Percentiles rank a stretch among this genome's conserved stretches.
These are phyloP conservation scores for Mycena metata DNA, from an alignment of 768 basidiomycete species.

Conservation along the genomic window DNA sequence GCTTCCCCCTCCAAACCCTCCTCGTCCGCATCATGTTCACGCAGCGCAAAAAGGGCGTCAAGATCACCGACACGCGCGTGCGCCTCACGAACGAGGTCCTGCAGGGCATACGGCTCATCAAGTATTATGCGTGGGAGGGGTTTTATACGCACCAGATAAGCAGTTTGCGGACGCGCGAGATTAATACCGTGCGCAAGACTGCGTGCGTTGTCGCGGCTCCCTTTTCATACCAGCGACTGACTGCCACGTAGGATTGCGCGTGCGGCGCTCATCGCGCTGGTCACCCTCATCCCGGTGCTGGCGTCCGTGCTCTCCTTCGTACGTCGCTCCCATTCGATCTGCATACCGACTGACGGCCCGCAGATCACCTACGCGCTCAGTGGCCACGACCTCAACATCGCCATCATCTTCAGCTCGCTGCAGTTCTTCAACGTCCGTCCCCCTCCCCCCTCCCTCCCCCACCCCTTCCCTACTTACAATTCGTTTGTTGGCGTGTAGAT, in stretches of 20 bases:
- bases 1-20: slow-evolving; percentile 70
- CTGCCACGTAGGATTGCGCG: slow-evolving; percentile 38
- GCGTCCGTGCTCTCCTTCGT: slow-evolving; percentile 59
- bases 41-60: slow-evolving; percentile 68
- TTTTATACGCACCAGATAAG: slow-evolving; percentile 62
- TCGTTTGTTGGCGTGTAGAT: slow-evolving; percentile 53
- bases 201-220: neutral
- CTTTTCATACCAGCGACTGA: neutral
- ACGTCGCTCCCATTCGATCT: slow-evolving; percentile 30
- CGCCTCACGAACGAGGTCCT: slow-evolving; percentile 76
- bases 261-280: slow-evolving; percentile 41
- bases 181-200: slow-evolving; percentile 51
- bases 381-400: slow-evolving; percentile 57
- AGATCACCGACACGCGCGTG: slow-evolving; percentile 77
- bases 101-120: slow-evolving; percentile 76
- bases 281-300: slow-evolving; percentile 55
- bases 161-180: slow-evolving; percentile 54
- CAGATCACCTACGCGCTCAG: slow-evolving; percentile 61
- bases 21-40: slow-evolving; percentile 66
- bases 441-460: neutral
- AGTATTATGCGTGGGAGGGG: slow-evolving; percentile 72
- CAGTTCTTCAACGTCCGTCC: slow-evolving; percentile 59
- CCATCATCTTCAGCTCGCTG: slow-evolving; percentile 60
- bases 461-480: too few relatives aligned
- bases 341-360: slow-evolving; percentile 39